Percentiles rank a stretch among this genome's conserved stretches.
These are phyloP conservation scores for Termitomyces titanicus DNA, from an alignment of 768 basidiomycete genomes.

Conservation along the genomic window DNA sequence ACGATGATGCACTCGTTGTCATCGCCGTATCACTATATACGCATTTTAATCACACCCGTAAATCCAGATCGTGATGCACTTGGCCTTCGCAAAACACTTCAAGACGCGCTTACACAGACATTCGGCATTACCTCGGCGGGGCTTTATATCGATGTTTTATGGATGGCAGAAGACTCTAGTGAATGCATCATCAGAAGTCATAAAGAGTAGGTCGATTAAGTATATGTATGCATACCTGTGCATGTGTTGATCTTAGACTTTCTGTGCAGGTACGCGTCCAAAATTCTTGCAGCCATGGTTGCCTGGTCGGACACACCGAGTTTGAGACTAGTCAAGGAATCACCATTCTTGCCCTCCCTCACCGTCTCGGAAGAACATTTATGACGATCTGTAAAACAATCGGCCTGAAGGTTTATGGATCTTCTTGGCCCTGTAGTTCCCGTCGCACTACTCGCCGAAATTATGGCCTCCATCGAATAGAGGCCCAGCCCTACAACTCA, in stretches of 20 bases:
- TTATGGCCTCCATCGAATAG: not conserved
- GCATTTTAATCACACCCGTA: conserved; percentile 37
- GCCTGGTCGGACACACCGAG: conserved; percentile 27
- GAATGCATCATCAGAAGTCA: conserved; percentile 39
- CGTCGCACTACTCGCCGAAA: not conserved
- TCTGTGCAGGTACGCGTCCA: conserved; percentile 27
- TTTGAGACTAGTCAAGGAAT: conserved; percentile 33
- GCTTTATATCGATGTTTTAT: conserved; percentile 57
- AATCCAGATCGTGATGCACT: conserved; percentile 33
- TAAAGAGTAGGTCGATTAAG: conserved; percentile 30
- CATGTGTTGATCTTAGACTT: not conserved
- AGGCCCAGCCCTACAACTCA: not conserved
- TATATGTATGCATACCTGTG: not conserved
- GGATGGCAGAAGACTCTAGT: conserved; percentile 38
- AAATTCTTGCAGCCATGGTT: conserved; percentile 31
- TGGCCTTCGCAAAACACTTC: conserved; percentile 48
- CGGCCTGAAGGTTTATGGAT: not conserved
- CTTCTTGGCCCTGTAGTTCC: not conserved
- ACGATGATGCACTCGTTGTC: conserved; percentile 17
- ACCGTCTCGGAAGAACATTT: conserved; percentile 11
- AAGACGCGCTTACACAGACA: conserved; percentile 48
- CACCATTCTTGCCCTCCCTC: conserved; percentile 39
- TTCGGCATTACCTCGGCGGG: conserved; percentile 53
- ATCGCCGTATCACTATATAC: conserved; percentile 41
- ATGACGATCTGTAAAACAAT: not conserved